Evolutionary conservation across 73 alveolate species (phyloP).

Genomic region (Stentor roeselii): DNA sequence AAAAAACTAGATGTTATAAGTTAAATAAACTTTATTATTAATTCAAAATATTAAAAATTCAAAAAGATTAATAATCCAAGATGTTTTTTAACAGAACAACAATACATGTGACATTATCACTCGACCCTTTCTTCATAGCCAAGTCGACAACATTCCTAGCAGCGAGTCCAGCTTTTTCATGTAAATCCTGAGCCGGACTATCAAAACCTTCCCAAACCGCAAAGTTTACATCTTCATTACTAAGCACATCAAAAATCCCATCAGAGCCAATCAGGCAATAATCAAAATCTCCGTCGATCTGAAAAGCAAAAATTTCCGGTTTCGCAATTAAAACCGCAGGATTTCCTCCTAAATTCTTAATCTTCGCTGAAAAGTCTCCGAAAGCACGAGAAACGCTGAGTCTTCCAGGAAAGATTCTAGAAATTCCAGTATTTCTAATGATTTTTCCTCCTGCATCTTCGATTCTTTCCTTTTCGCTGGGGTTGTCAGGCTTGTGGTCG

Average conservation of each 20-base stretch:
- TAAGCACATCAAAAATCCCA: no score
- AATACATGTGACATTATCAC: constrained; percentile 78
- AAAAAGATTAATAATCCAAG: no score
- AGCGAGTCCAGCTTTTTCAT: constrained; percentile 36
- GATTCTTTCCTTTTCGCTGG: constrained; percentile 81
- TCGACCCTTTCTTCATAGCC: constrained; percentile 69
- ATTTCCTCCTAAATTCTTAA: background rate
- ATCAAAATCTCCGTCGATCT: no score
- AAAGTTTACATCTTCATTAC: no score
- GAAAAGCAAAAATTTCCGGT: background rate
- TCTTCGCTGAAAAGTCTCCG: constrained; percentile 46
- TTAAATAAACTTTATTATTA: no score
- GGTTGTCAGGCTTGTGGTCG: constrained; percentile 94
- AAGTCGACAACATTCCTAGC: constrained; percentile 75
- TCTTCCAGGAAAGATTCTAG: constrained; percentile 35
- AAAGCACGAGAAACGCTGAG: background rate
- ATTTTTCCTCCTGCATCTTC: constrained; percentile 84
- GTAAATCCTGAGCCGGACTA: constrained; percentile 36
- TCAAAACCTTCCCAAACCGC: constrained; percentile 50
- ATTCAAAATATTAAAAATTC: no score
- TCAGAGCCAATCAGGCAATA: no score
- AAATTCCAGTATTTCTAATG: constrained; percentile 65
- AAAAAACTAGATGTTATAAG: no score
- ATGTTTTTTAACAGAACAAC: constrained; percentile 60
- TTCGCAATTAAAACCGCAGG: background rate